phyloP scores from a whole-genome alignment of 2,329 filamentous ascomycete genomes.

The Xylaria sp. region DNA sequence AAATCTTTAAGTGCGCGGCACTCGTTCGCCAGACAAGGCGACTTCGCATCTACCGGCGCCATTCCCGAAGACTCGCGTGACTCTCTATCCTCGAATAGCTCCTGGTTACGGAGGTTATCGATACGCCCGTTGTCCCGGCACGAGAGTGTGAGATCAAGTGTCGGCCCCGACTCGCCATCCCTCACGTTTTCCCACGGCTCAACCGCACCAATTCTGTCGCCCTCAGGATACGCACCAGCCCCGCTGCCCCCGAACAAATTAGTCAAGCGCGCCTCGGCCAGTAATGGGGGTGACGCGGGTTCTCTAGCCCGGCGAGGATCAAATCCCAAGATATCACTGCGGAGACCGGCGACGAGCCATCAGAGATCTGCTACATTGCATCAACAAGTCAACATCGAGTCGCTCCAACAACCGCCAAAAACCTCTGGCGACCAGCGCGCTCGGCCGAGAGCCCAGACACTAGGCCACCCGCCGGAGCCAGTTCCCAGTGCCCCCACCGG shows the following conservation, averaged over 20 bases:
- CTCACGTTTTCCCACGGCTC: constrained; percentile 67
- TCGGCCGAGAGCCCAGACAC: constrained; percentile 37
- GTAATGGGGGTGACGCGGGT: constrained; percentile 49
- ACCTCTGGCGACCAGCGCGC: constrained; percentile 39
- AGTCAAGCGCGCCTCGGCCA: constrained; percentile 71
- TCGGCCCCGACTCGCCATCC: constrained; percentile 67
- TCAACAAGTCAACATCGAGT: constrained; percentile 42
- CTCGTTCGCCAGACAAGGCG: constrained; percentile 42
- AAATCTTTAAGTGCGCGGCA: constrained; percentile 45
- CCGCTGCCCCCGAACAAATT: constrained; percentile 71
- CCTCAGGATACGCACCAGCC: constrained; percentile 42
- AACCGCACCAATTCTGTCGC: constrained; percentile 62
- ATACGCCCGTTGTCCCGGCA: constrained; percentile 66
- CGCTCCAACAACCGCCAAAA: constrained; percentile 31
- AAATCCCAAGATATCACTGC: constrained; percentile 65
- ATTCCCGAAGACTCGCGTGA: constrained; percentile 53
- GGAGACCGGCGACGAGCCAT: constrained; percentile 77
- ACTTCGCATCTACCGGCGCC: constrained; percentile 24
- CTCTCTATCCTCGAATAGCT: constrained; percentile 64
- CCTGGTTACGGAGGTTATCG: constrained; percentile 75
- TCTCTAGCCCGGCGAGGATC: constrained; percentile 51
- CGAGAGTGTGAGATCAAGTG: constrained; percentile 65
- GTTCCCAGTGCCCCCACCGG: constrained; percentile 6
- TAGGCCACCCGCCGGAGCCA: constrained; percentile 24
- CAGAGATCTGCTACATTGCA: constrained; percentile 74